Base-by-base conservation (phyloP, 169 alveolate species). In the Ichthyophthirius multifiliis region DNA sequence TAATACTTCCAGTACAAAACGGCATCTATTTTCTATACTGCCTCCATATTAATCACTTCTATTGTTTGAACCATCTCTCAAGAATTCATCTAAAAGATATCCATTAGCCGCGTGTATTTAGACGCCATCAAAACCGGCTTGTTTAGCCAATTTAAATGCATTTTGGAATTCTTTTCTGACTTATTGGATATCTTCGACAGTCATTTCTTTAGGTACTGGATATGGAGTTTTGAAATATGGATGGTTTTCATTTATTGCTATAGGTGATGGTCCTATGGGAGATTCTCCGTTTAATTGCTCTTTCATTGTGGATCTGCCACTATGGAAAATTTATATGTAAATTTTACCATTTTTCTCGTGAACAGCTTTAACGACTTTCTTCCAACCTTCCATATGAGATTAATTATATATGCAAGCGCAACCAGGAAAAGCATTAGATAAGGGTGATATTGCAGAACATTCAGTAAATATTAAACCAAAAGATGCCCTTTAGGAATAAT, bases 31-130 rank as follows among this genome's bases (percentile, higher is more conserved):
- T 81, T 91, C 93, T 39, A 46, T 74, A 18, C 83, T 45, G 0
- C 93, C 95, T 12, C 95, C 95, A 82, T 91, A 91, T 65, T 82
- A 87, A 74, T 91, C 95, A 9, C 83, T 91, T 77, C 95, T 83
- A 9, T 83, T 41, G 74, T 91, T 91, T 9, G 78, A 39, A 35
- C 76, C 65, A 15, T 43, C 75, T 47, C 76, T 79, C 23, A 79
- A 73, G 71, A 79, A 79, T 34, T 79, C n/a, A 65, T 79, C 86
- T 18, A 79, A 55, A 0, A 79, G 15, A 15, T 67, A 79, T 18
- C 86, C 86, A 67, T 79, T 43, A 47, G 86, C 86, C 15, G 76
- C 86, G 37, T 79, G 86, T 1, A 79, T 34, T 79, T 79, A 10
- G 41, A 79, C 64, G 3, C 86, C 86, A 67, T 79, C 86, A 46